Conservation (phyloP, 352 stramenopile genomes). For the Pythium graminicola region DNA sequence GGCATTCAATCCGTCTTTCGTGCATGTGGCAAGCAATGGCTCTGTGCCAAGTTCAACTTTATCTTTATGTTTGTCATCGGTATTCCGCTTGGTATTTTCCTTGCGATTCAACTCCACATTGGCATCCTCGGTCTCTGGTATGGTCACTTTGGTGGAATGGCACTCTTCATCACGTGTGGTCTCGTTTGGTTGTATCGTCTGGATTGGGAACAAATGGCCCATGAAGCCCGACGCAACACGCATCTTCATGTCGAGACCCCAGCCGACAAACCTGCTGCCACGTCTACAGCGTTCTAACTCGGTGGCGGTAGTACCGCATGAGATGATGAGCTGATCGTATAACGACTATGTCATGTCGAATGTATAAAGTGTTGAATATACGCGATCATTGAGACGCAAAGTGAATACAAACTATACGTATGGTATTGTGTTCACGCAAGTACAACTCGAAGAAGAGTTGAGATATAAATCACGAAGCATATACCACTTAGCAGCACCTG, state of each 20-base stretch:
- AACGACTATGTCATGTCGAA: neutral
- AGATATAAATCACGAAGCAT: too few relatives aligned
- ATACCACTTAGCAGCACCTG: too few relatives aligned
- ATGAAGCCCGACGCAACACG: slow-evolving; percentile 30
- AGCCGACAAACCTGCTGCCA: neutral
- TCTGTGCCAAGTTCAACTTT: slow-evolving; percentile 55
- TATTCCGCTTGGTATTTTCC: slow-evolving; percentile 38
- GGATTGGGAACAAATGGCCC: slow-evolving; percentile 26
- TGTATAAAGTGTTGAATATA: neutral
- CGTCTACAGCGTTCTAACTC: slow-evolving; percentile 1
- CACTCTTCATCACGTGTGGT: slow-evolving; percentile 11
- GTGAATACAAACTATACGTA: neutral
- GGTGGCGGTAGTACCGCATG: too few relatives aligned
- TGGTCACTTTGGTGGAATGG: slow-evolving; percentile 40
- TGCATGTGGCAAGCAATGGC: slow-evolving; percentile 46
- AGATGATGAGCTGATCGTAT: neutral
- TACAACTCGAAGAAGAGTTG: too few relatives aligned
- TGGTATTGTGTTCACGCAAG: too few relatives aligned
- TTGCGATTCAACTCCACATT: slow-evolving; percentile 39
- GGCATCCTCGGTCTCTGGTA: slow-evolving; percentile 61
- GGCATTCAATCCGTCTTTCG: slow-evolving; percentile 45
- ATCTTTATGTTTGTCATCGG: slow-evolving; percentile 45
- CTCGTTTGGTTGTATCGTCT: slow-evolving; percentile 24
- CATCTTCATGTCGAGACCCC: slow-evolving; percentile 29
- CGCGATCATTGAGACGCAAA: neutral